Evolutionary conservation across 2,329 filamentous ascomycete species (phyloP).

Genomic region (Passalora sequoiae): DNA sequence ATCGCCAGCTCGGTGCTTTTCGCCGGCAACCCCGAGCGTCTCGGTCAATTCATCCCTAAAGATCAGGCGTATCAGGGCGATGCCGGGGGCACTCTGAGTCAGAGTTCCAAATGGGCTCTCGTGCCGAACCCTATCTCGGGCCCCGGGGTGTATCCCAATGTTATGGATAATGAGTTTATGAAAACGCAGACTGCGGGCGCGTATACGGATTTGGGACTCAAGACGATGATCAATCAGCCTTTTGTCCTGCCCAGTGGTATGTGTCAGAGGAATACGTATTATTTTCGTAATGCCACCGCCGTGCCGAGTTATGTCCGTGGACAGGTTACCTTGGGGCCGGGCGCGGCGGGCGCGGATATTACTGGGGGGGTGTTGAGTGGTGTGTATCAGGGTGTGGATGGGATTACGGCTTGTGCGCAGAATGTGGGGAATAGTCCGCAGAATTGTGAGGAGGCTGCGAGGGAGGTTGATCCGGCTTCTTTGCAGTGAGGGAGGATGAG

Average conservation of each 20-base stretch:
- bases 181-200: constrained; percentile 4
- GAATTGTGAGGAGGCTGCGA: constrained; percentile 20
- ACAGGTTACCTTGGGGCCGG: constrained; percentile 24
- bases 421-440: constrained; percentile 23
- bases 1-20: constrained; percentile 19
- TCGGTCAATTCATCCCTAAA: constrained; percentile 19
- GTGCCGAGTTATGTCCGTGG: constrained; percentile 16
- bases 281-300: constrained; percentile 24
- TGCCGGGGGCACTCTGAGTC: constrained; percentile 10
- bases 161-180: constrained; percentile 19
- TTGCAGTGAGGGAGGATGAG: too few species aligned
- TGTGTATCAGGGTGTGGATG: constrained; percentile 19
- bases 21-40: constrained; percentile 17
- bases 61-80: constrained; percentile 18
- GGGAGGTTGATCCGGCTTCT: constrained; percentile 17
- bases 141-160: constrained; percentile 23
- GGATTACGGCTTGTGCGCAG: constrained; percentile 22
- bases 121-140: constrained; percentile 23
- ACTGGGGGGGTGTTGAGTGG: constrained; percentile 15
- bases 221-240: constrained; percentile 22
- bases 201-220: constrained; percentile 18
- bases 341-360: constrained; percentile 15
- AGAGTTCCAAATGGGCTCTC: constrained; percentile 18
- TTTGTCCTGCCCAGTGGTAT: constrained; percentile 12
- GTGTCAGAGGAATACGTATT: constrained; percentile 25